These are phyloP conservation scores for Dryas drummondii DNA, from an alignment of 306 rosid species.

Conservation along the genomic window DNA sequence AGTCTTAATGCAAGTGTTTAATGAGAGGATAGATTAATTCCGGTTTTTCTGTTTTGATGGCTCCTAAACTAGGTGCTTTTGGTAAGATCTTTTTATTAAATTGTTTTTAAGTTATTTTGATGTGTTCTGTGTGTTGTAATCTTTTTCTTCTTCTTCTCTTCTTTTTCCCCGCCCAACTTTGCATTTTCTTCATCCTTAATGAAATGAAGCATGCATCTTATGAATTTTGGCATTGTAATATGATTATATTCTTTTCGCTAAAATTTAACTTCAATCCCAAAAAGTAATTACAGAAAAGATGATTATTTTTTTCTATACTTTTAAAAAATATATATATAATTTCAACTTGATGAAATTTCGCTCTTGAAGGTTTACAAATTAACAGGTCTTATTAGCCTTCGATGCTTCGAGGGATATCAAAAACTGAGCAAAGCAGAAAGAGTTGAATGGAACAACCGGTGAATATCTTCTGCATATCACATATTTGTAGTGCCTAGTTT, in stretches of 20 bases:
- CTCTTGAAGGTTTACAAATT: conserved; percentile 72
- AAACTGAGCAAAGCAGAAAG: conserved; percentile 49
- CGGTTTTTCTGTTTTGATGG: neutral
- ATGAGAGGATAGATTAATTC: neutral
- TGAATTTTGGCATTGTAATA: neutral
- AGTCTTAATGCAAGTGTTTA: neutral
- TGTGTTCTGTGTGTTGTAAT: neutral
- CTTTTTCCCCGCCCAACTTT: neutral
- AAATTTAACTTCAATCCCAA: neutral
- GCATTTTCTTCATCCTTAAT: neutral
- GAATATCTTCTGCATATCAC: conserved; percentile 32
- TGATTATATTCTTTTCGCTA: neutral
- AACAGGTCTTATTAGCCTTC: conserved; percentile 56
- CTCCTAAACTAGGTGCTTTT: neutral
- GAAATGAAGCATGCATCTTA: neutral
- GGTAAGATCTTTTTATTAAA: neutral
- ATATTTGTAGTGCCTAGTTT: conserved; percentile 18
- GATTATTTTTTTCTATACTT: neutral
- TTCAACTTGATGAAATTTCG: conserved; percentile 20
- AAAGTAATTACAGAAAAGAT: neutral
- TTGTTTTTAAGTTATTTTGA: neutral
- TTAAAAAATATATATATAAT: neutral
- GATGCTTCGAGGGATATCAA: conserved; percentile 45
- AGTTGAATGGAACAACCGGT: conserved; percentile 95
- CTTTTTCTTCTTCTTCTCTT: neutral